Percentiles rank a stretch among this genome's conserved stretches.
These are phyloP conservation scores for Chionographis japonica DNA, from an alignment of 106 monocot genomes.

Conservation along the genomic window DNA sequence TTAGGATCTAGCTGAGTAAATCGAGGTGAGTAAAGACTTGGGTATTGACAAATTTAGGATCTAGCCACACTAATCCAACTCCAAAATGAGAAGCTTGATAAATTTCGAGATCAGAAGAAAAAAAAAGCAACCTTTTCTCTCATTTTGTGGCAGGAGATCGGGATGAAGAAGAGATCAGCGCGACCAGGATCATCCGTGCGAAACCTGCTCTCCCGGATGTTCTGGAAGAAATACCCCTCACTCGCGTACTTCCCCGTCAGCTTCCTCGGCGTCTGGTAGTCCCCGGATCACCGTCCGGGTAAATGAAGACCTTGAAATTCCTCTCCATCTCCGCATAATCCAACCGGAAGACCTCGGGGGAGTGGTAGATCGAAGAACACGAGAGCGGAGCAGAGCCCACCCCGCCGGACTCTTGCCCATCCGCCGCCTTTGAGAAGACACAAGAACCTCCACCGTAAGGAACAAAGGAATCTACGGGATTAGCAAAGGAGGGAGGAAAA, in stretches of 20 bases:
- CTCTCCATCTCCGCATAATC: slow-evolving; percentile 70
- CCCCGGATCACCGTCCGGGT: slow-evolving; percentile 85
- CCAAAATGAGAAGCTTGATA: too few relatives aligned
- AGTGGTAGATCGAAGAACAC: slow-evolving; percentile 61
- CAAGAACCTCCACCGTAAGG: background rate
- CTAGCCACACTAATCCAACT: too few relatives aligned
- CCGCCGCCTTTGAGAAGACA: background rate
- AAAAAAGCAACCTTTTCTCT: slow-evolving; percentile 64
- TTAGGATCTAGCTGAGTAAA: too few relatives aligned
- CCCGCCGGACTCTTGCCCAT: background rate
- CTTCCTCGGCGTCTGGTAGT: slow-evolving; percentile 95
- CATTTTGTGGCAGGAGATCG: slow-evolving; percentile 94
- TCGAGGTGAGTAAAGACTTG: too few relatives aligned
- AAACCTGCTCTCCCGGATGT: slow-evolving; percentile 79
- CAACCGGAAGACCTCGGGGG: slow-evolving; percentile 45
- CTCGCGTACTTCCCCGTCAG: slow-evolving; percentile 96
- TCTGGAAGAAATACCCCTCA: slow-evolving; percentile 98
- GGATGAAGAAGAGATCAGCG: slow-evolving; percentile 90
- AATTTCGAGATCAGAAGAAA: background rate
- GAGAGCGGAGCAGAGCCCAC: background rate
- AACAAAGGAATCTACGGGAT: background rate
- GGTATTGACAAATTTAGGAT: too few relatives aligned
- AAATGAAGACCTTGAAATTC: slow-evolving; percentile 81
- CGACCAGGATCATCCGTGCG: slow-evolving; percentile 76
- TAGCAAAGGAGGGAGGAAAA: too few relatives aligned